Conservation (phyloP, 148 eudicot species). For the Heliosperma pusillum region DNA sequence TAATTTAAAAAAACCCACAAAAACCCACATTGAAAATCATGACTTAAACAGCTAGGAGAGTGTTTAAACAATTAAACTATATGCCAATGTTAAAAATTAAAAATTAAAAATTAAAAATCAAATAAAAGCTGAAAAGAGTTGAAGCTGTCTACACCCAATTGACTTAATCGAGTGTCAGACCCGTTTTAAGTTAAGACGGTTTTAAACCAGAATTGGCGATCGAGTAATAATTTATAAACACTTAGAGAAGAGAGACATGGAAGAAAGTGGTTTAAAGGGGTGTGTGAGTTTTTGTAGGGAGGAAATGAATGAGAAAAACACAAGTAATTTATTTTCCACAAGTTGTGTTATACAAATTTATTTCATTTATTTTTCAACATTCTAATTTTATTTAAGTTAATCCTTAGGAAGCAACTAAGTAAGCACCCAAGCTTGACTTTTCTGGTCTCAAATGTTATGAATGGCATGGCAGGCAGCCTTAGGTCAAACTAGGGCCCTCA, state of each 20-base stretch:
- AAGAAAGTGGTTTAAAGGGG: neutral
- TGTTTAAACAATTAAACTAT: constrained; percentile 28
- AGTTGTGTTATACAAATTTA: too few species aligned
- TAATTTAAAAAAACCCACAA: constrained; percentile 19
- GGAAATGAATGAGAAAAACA: neutral
- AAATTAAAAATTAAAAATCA: too few species aligned
- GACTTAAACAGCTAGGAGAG: constrained; percentile 16
- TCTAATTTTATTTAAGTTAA: too few species aligned
- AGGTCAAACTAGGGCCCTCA: constrained; percentile 3
- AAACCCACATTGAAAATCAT: constrained; percentile 6
- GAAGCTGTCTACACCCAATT: too few species aligned
- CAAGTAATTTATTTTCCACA: neutral
- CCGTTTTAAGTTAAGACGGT: too few species aligned
- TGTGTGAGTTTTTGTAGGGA: neutral
- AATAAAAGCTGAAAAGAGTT: too few species aligned
- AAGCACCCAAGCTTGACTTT: constrained; percentile 16
- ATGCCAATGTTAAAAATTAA: too few species aligned
- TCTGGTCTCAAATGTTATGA: constrained; percentile 1
- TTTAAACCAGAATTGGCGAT: too few species aligned
- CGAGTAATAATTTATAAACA: too few species aligned
- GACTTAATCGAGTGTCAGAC: too few species aligned
- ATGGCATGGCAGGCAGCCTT: neutral
- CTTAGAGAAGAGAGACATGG: neutral
- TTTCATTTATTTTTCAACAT: neutral
- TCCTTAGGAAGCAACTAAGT: neutral